A percentile compares a stretch with the other conserved stretches of the same genome.
Evolutionary conservation across 1,284 basidiomycete species (phyloP).

Genomic region (Cystobasidiaceae sp.): DNA sequence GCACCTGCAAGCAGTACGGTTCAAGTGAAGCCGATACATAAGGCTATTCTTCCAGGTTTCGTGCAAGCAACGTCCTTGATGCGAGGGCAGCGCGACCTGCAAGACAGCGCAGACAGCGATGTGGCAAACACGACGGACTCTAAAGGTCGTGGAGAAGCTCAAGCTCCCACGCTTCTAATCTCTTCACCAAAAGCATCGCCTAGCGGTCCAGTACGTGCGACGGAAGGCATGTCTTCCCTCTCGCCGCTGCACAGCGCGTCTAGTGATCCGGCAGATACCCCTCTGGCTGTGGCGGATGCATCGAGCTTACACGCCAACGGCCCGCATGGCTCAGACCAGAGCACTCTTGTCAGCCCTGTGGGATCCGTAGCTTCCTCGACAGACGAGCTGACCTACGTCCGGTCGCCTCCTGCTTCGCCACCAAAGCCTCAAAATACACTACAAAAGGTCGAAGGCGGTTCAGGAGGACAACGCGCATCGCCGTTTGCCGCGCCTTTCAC

Average conservation of each 20-base stretch:
- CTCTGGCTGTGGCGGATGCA: neutral
- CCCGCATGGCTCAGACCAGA: neutral
- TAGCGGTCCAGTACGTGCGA: too few relatives aligned
- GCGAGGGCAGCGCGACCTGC: neutral
- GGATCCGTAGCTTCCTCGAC: conserved; percentile 17
- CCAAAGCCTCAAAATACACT: neutral
- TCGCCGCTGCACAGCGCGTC: neutral
- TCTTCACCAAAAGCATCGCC: neutral
- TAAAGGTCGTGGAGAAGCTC: too few relatives aligned
- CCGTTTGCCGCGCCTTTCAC: conserved; percentile 11
- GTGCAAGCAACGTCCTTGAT: neutral
- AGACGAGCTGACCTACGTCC: conserved; percentile 12
- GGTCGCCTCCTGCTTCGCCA: neutral
- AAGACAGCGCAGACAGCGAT: too few relatives aligned
- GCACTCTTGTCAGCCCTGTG: neutral
- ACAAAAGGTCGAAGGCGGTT: neutral
- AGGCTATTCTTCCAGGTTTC: neutral
- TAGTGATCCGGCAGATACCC: neutral
- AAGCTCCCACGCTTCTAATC: too few relatives aligned
- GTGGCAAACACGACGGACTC: too few relatives aligned
- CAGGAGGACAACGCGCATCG: neutral
- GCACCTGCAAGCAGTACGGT: too few relatives aligned
- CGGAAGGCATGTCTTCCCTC: too few relatives aligned
- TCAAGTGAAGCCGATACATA: too few relatives aligned
- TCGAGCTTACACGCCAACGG: neutral